Conservation (phyloP, 495 filamentous ascomycete genomes). For the Talaromyces nanjingensis region DNA sequence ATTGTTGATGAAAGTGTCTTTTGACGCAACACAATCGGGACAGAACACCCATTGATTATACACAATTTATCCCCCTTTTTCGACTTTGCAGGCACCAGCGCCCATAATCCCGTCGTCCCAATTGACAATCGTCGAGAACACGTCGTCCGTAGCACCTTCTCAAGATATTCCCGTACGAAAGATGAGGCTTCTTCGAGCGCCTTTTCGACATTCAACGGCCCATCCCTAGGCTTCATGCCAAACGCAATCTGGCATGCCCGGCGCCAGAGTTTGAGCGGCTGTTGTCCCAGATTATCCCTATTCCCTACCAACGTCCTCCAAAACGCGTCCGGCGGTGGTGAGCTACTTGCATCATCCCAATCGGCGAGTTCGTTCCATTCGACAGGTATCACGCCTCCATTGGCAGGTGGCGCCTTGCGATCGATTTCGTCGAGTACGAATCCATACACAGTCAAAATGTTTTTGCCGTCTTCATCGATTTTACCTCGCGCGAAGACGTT, state of each 20-base stretch:
- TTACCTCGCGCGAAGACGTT: background rate
- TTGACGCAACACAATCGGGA: conserved; percentile 9
- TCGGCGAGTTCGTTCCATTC: conserved; percentile 5
- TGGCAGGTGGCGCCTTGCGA: background rate
- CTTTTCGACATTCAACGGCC: conserved; percentile 35
- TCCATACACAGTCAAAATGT: background rate
- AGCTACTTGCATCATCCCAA: background rate
- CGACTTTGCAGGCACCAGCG: background rate
- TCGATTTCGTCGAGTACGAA: background rate
- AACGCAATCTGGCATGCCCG: conserved; percentile 6
- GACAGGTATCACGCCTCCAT: background rate
- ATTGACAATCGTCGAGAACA: conserved; percentile 4
- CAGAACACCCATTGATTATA: conserved; percentile 9
- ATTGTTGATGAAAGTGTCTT: background rate
- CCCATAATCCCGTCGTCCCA: background rate
- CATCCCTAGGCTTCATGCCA: conserved; percentile 20
- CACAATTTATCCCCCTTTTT: conserved; percentile 8
- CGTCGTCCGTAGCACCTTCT: conserved; percentile 5
- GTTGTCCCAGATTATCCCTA: conserved; percentile 1
- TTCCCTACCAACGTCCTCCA: conserved; percentile 9
- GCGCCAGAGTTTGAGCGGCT: conserved; percentile 2
- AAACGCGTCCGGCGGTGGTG: background rate
- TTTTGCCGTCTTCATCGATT: background rate
- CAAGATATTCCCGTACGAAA: conserved; percentile 12
- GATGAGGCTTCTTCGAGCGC: conserved; percentile 30